Evolutionary conservation across 1,284 basidiomycete genomes (phyloP), one percentile per base, ranked within the genome.

Genomic region (Gymnopus androsaceus): DNA sequence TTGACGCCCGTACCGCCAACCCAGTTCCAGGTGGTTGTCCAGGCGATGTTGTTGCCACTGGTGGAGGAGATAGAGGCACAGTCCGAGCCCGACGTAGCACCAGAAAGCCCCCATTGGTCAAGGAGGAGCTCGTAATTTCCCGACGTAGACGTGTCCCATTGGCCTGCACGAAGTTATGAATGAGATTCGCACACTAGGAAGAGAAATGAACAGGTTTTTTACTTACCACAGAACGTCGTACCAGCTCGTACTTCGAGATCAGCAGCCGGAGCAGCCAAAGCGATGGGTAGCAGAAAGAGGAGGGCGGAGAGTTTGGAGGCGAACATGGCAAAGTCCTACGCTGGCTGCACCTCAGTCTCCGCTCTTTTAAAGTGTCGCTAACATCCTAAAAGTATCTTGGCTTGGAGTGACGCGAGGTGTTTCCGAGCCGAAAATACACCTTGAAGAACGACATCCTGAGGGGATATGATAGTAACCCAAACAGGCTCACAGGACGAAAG

Each of bases 11-110:
- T 68, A 4, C 76, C 80, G 31, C 81, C 83, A 2, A 57, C 25
- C 84, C 84, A 88, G 1, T 60, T 74, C 80, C 81, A 87, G 0
- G 64, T 74, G 33, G 76, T 82, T 63, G 66, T 73, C 85, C 85
- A 87, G 0, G 75, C 68, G 38, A 84, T 63, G 3, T 67, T 79
- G 28, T 62, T 72, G 1, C 76, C 82, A 51, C 69, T 73, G 58
- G 80, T 56, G 19, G 77, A 80, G 1, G 68, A 69, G 62, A 87
- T 60, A 28, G 73, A 67, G n/a, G 83, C 75, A 63, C 84, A 85
- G 59, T 82, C 79, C n/a, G 72, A 75, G 33, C 84, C 84, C 4
- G 79, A 77, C 3, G 69, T 68, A 6, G 58, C 58, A 41, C 54
- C 57, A 11, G 33, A 42, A 21, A 33, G 42, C 12, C 60, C 58